Conservation (phyloP, 192 early-diverging fungal genomes). For the Fimicolochytrium jonesii region DNA sequence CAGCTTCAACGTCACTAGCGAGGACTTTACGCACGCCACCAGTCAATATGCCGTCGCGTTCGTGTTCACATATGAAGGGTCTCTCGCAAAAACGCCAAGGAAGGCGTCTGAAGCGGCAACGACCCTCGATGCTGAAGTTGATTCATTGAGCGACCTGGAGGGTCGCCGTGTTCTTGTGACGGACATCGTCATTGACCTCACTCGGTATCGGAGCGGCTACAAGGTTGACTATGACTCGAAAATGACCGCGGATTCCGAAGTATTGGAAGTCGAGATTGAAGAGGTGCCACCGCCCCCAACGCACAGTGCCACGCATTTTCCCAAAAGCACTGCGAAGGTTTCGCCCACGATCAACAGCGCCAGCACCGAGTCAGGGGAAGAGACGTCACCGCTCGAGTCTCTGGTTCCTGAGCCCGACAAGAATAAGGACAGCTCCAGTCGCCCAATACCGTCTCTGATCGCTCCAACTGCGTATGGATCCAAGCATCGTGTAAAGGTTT, state of each 20-base stretch:
- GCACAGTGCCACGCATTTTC: slow-evolving; percentile 12
- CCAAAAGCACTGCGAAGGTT: neutral
- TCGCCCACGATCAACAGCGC: neutral
- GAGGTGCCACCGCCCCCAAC: slow-evolving; percentile 25
- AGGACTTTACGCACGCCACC: slow-evolving; percentile 1
- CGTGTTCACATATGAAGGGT: neutral
- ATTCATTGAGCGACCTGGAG: neutral
- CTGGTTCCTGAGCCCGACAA: neutral
- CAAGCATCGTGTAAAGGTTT: neutral
- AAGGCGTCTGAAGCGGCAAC: neutral
- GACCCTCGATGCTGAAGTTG: neutral
- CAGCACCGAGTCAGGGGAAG: too few relatives aligned
- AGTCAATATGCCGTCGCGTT: slow-evolving; percentile 6
- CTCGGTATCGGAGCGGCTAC: slow-evolving; percentile 10
- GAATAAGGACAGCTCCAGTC: neutral
- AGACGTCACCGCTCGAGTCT: neutral
- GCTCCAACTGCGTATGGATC: neutral
- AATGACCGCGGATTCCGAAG: neutral
- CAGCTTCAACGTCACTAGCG: neutral
- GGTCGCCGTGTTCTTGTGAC: neutral
- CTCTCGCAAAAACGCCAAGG: neutral
- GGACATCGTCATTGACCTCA: slow-evolving; percentile 16
- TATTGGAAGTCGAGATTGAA: slow-evolving; percentile 7
- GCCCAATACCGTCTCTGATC: neutral
- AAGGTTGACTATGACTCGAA: neutral